phyloP scores from a whole-genome alignment of 2,329 filamentous ascomycete genomes.

The Dichotomopilus funicola region DNA sequence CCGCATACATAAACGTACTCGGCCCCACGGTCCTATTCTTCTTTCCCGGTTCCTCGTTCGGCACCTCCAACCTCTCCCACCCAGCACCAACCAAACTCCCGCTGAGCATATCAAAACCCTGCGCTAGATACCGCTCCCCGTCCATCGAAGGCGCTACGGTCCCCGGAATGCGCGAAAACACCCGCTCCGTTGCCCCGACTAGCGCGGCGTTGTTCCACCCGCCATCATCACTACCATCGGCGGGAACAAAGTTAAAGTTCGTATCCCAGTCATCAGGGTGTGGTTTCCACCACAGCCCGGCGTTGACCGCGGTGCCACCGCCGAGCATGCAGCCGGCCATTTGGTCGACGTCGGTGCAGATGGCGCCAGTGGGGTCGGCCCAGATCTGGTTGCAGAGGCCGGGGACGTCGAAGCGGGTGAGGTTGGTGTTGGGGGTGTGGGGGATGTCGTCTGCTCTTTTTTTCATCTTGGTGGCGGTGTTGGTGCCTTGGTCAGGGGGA shows the following conservation, averaged over 20 bases:
- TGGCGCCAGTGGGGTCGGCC: slow-evolving; percentile 54
- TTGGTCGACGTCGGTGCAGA: slow-evolving; percentile 63
- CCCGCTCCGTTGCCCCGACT: slow-evolving; percentile 49
- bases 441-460: too few relatives aligned
- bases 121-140: slow-evolving; percentile 56
- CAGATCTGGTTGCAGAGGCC: slow-evolving; percentile 67
- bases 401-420: slow-evolving; percentile 66
- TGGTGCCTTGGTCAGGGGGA: too few relatives aligned
- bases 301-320: slow-evolving; percentile 60
- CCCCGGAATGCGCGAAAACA: slow-evolving; percentile 63
- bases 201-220: slow-evolving; percentile 65
- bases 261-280: slow-evolving; percentile 55
- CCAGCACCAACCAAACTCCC: slow-evolving; percentile 52
- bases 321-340: slow-evolving; percentile 68
- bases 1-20: slow-evolving; percentile 59
- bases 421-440: slow-evolving; percentile 40
- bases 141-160: slow-evolving; percentile 61
- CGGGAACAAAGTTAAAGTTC: slow-evolving; percentile 50
- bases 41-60: slow-evolving; percentile 51
- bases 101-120: slow-evolving; percentile 57
- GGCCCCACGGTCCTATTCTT: slow-evolving; percentile 61
- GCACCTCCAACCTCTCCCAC: slow-evolving; percentile 53
- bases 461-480: too few relatives aligned
- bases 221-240: slow-evolving; percentile 10
- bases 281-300: slow-evolving; percentile 55